Evolutionary conservation across 2,329 filamentous ascomycete genomes (phyloP), one percentile per base, ranked within the genome.

Genomic region (Fusarium odoratissimum): DNA sequence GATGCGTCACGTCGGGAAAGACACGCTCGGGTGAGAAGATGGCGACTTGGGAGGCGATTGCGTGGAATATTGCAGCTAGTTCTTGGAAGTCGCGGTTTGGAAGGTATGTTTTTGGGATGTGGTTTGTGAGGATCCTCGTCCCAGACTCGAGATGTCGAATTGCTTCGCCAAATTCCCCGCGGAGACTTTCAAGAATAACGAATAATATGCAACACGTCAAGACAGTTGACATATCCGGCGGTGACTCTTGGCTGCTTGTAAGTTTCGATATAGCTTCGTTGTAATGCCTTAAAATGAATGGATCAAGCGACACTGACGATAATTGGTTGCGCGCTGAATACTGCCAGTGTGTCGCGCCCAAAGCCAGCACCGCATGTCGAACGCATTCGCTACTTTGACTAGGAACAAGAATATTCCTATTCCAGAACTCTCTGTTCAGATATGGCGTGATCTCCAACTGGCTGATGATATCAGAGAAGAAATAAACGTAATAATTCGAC

Each of bases 91-190:
- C 61, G 3, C 44, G 28, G 5, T 66, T 66, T 1, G 64, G 64
- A 1, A 66, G 19, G 3, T 40, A 51, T 5, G 31, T 19, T 2
- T 35, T 59, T 8, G 64, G 64, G 1, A 7, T 25, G 21, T 66
- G 38, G 13, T 41, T 66, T 3, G 64, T 25, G 1, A 66, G 38
- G 9, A 66, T 66, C 11, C 40, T 59, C 10, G 48, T 60, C 1
- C 64, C 64, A 0, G 64, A 51, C 28, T 66, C 64, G 3, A 66
- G 64, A n/a, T 66, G 64, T 12, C 51, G 49, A 21, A 66, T 8
- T 30, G 64, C 64, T n/a, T 66, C 64, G 16, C 30, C 30, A 16
- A 66, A 66, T 4, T 66, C 51, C 3, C 64, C 64, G 1, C 64
- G 61, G 3, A 66, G 64, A 42, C 64, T 66, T 6, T 66, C 64